Conservation (phyloP, 768 basidiomycete species). For the Leccinellum luteum region DNA sequence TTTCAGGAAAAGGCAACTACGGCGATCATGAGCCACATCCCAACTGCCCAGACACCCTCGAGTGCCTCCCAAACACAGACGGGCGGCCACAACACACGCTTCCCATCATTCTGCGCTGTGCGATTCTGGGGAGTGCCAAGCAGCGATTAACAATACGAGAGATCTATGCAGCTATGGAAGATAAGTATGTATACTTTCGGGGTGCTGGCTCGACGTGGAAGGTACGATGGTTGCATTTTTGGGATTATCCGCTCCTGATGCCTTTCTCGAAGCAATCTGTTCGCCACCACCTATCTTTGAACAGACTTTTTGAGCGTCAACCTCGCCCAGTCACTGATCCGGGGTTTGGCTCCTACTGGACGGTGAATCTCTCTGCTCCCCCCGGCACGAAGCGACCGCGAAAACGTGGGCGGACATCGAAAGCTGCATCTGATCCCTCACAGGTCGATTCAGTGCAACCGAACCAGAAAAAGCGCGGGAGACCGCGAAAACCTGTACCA, state of each 20-base stretch:
- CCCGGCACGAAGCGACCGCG: conserved; percentile 84
- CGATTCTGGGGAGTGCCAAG: conserved; percentile 74
- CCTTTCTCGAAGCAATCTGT: conserved; percentile 69
- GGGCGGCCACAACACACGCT: conserved; percentile 81
- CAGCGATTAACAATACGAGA: conserved; percentile 80
- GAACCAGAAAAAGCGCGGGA: conserved; percentile 39
- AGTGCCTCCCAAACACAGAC: conserved; percentile 75
- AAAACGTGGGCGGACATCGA: conserved; percentile 67
- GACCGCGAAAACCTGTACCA: conserved; percentile 34
- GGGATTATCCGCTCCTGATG: background rate
- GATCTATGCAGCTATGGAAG: conserved; percentile 85
- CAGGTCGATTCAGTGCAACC: conserved; percentile 8
- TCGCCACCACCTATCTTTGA: conserved; percentile 79
- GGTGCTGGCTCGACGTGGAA: conserved; percentile 85
- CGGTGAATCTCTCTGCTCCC: conserved; percentile 81
- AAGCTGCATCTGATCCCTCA: conserved; percentile 33
- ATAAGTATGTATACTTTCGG: conserved; percentile 78
- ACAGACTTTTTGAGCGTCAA: conserved; percentile 79
- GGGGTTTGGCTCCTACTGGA: conserved; percentile 88
- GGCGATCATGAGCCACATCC: conserved; percentile 62
- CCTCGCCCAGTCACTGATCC: conserved; percentile 81
- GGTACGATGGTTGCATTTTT: conserved; percentile 39
- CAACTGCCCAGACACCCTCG: conserved; percentile 74
- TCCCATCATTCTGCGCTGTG: conserved; percentile 80
- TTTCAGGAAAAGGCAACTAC: conserved; percentile 24